A percentile compares a stretch with the other conserved stretches of the same genome.
Evolutionary conservation across 2,329 filamentous ascomycete species (phyloP).

Genomic region (Fusarium lateritium): DNA sequence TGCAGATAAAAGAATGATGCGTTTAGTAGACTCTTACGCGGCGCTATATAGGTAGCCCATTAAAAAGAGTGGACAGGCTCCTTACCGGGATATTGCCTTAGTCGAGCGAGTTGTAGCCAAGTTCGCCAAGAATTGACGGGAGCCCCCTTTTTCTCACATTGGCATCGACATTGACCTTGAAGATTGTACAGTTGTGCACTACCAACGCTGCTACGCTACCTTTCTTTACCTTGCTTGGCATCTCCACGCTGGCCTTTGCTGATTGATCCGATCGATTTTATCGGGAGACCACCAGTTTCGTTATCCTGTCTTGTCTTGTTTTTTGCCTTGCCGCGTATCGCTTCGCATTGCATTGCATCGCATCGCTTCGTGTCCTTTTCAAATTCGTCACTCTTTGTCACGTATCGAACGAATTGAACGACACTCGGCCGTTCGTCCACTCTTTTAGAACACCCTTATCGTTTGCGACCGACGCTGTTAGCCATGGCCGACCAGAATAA

Average conservation of each 20-base stretch:
- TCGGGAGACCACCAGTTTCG: conserved; percentile 18
- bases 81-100: conserved; percentile 24
- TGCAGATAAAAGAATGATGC: background rate
- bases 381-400: conserved; percentile 20
- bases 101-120: conserved; percentile 26
- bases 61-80: conserved; percentile 15
- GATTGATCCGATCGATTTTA: conserved; percentile 35
- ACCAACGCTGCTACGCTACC: background rate
- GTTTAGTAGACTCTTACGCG: conserved; percentile 31
- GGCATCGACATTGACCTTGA: conserved; percentile 1
- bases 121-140: conserved; percentile 23
- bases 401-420: conserved; percentile 34
- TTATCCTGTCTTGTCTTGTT: conserved; percentile 15
- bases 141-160: conserved; percentile 29
- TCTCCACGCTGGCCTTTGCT: conserved; percentile 31
- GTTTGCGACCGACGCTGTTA: conserved; percentile 18
- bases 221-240: conserved; percentile 12
- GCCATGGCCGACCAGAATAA: conserved; percentile 42
- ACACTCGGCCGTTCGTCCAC: conserved; percentile 44
- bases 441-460: conserved; percentile 29
- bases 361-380: conserved; percentile 15
- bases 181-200: conserved; percentile 6
- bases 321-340: background rate
- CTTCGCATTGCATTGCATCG: conserved; percentile 5
- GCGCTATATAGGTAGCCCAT: background rate